These are phyloP conservation scores for Penicillium sp. DNA, from an alignment of 2,329 filamentous ascomycete genomes.

Conservation along the genomic window DNA sequence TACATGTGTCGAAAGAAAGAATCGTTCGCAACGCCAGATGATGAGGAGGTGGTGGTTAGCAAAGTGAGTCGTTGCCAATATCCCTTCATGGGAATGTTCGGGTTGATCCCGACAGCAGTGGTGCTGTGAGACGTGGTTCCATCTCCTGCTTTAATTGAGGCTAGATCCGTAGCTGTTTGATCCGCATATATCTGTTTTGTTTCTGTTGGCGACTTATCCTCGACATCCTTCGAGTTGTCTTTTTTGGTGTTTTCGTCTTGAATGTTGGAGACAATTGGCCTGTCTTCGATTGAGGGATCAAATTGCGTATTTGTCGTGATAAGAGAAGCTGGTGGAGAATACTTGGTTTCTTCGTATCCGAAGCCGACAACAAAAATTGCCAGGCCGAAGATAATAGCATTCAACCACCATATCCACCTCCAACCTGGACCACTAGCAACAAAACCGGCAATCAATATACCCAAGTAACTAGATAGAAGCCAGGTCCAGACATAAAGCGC, in stretches of 20 bases:
- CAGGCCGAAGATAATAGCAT: constrained; percentile 37
- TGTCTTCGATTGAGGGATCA: not conserved
- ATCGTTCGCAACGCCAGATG: not conserved
- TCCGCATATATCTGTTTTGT: not conserved
- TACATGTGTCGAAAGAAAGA: not conserved
- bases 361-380: constrained; percentile 41
- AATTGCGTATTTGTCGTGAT: too few species aligned
- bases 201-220: not conserved
- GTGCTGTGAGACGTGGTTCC: not conserved
- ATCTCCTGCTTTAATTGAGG: not conserved
- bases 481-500: constrained; percentile 40
- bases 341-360: constrained; percentile 44
- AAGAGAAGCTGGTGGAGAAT: constrained; percentile 4
- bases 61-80: constrained; percentile 1
- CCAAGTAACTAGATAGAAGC: constrained; percentile 24
- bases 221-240: not conserved
- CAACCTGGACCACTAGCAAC: constrained; percentile 43
- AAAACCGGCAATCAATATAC: constrained; percentile 25
- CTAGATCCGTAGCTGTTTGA: not conserved
- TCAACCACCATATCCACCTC: constrained; percentile 52
- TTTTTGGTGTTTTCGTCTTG: not conserved
- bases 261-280: not conserved
- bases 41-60: not conserved
- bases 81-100: constrained; percentile 1
- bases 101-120: not conserved